Evolutionary conservation across 257 asterid species (phyloP).

Genomic region (Plantago elongata): DNA sequence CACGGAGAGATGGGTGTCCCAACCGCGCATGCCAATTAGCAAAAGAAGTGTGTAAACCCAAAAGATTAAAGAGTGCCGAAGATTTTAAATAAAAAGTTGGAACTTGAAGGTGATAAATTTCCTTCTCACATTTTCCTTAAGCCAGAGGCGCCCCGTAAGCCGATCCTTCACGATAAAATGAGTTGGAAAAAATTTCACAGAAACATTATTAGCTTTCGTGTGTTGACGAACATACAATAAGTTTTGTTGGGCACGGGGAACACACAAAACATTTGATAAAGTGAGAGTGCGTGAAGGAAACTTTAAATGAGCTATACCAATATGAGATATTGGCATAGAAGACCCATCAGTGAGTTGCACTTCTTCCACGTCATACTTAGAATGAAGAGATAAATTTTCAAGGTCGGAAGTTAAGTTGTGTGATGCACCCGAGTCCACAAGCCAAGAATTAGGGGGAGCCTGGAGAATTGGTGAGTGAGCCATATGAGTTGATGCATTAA

Average conservation of each 20-base stretch:
- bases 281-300: neutral
- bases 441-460: neutral
- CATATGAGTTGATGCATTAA: too few relatives aligned
- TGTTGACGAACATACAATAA: neutral
- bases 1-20: neutral
- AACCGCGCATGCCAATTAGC: neutral
- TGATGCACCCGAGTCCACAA: neutral
- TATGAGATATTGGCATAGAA: neutral
- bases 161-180: neutral
- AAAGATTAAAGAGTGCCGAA: too few relatives aligned
- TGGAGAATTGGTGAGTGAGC: neutral
- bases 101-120: neutral
- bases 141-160: neutral
- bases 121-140: neutral
- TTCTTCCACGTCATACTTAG: neutral
- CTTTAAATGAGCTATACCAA: neutral
- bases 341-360: neutral
- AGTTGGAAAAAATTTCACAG: neutral
- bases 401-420: neutral
- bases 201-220: neutral
- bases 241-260: neutral
- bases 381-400: neutral
- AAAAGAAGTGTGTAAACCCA: too few relatives aligned
- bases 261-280: neutral
- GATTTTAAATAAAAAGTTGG: too few relatives aligned